Conservation (phyloP, 208 protist species). For the Leptomonas pyrrhocoris region DNA sequence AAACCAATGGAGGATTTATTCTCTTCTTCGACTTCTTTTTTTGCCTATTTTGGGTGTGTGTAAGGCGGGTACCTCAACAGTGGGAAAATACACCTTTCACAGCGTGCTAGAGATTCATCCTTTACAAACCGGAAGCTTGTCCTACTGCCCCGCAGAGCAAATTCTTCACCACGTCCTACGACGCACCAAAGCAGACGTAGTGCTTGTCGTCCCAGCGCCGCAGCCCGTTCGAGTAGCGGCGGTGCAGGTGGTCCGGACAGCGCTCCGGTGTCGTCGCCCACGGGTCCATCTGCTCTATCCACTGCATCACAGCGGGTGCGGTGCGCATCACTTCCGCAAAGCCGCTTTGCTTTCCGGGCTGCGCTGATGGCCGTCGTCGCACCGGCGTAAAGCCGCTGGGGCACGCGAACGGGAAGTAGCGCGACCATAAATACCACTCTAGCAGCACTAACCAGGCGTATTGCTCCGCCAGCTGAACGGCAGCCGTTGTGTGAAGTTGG, state of each 20-base stretch:
- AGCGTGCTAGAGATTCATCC: too few relatives aligned
- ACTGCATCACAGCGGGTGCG: slow-evolving; percentile 29
- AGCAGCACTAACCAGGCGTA: slow-evolving; percentile 71
- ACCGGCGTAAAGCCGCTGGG: not conserved
- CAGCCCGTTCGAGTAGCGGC: slow-evolving; percentile 79
- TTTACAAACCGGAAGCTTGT: too few relatives aligned
- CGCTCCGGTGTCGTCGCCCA: slow-evolving; percentile 38
- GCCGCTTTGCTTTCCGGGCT: not conserved
- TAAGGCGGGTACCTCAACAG: too few relatives aligned
- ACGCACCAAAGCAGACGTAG: slow-evolving; percentile 75
- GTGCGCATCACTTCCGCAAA: slow-evolving; percentile 52
- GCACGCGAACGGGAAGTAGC: not conserved
- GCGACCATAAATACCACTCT: slow-evolving; percentile 50
- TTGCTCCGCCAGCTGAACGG: slow-evolving; percentile 49
- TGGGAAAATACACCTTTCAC: too few relatives aligned
- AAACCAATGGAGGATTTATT: too few relatives aligned
- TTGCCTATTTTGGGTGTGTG: too few relatives aligned
- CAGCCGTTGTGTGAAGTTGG: slow-evolving; percentile 15
- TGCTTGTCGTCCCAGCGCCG: slow-evolving; percentile 79
- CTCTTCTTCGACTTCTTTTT: too few relatives aligned
- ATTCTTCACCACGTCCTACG: slow-evolving; percentile 14
- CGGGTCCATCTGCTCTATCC: slow-evolving; percentile 74
- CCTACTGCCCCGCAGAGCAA: too few relatives aligned
- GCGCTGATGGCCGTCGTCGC: not conserved
- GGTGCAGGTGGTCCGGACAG: slow-evolving; percentile 65